Base-by-base conservation (phyloP, 331 rosid species). In the Acacia concinna region DNA sequence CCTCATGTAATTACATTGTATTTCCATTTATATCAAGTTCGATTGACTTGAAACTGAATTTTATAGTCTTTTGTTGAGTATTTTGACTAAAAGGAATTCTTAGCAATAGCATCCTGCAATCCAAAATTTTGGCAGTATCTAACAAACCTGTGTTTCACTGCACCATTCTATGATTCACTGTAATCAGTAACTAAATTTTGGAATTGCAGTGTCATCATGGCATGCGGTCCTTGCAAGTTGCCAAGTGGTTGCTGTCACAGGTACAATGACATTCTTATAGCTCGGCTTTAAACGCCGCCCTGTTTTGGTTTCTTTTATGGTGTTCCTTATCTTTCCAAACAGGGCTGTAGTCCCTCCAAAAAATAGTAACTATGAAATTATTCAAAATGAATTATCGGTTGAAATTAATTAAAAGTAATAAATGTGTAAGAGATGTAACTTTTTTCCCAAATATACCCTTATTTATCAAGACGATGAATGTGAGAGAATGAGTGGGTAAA, bases 131-230 rank as follows among this genome's bases (percentile, higher is more conserved):
- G 14, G 6, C 27, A 37, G 31, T 56, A 4, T 73, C 21, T n/a
- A 21, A 27, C 74, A 37, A 37, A 13, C 25, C 47, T 75, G n/a
- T 34, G 64, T 70, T 49, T 46, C 43, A 8, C 56, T 71, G 51
- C 20, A 20, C 56, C 15, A 76, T 34, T 75, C 40, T 32, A 12
- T 34, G 44, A 46, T 28, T 6, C 3, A 2, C 27, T 21, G 38
- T 81, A 17, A 66, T 79, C 10, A 51, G 71, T 76, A 74, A 56
- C 77, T 74, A 54, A 76, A 70, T 54, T 74, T 70, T 72, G 75
- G 81, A 74, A 73, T 71, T 86, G 95, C 92, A 94, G 98, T 94
- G 98, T 88, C 98, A 94, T 86, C 98, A 94, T 62, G 98, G 98
- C 31, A 5, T 79, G 89, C 87, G 98, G 82, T 94, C 98, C 8